These are phyloP conservation scores for Mitragyna speciosa DNA, from an alignment of 257 asterid species.

Conservation along the genomic window DNA sequence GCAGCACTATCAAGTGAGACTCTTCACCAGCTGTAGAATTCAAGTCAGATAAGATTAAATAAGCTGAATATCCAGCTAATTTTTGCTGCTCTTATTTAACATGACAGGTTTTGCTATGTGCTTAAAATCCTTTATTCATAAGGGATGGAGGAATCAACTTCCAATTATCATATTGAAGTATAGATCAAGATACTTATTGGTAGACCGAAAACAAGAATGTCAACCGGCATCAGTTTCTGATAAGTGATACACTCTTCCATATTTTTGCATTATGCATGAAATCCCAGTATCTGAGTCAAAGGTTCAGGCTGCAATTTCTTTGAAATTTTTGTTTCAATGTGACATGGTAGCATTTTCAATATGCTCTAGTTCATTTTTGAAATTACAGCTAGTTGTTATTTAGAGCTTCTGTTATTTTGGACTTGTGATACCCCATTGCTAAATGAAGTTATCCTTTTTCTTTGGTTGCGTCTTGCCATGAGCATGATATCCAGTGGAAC, in stretches of 20 bases:
- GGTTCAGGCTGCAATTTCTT: background rate
- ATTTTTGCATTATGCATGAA: background rate
- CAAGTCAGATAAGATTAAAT: background rate
- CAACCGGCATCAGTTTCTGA: background rate
- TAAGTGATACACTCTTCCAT: background rate
- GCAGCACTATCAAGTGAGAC: background rate
- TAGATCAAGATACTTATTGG: background rate
- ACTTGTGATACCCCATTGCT: background rate
- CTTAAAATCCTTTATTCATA: background rate
- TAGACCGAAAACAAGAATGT: background rate
- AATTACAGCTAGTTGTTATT: background rate
- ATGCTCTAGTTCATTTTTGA: background rate
- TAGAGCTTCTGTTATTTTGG: background rate
- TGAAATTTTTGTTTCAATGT: background rate
- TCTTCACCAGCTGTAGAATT: background rate
- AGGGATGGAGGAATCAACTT: background rate
- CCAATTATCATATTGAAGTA: background rate
- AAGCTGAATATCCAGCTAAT: background rate
- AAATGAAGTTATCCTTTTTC: background rate
- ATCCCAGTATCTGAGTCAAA: background rate
- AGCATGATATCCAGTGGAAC: background rate
- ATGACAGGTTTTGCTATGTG: background rate
- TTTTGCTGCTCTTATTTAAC: background rate
- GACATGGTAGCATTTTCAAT: background rate
- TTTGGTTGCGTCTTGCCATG: background rate